Evolutionary conservation across 1,284 basidiomycete species (phyloP).

Genomic region (Cutaneotrichosporon dermatis): DNA sequence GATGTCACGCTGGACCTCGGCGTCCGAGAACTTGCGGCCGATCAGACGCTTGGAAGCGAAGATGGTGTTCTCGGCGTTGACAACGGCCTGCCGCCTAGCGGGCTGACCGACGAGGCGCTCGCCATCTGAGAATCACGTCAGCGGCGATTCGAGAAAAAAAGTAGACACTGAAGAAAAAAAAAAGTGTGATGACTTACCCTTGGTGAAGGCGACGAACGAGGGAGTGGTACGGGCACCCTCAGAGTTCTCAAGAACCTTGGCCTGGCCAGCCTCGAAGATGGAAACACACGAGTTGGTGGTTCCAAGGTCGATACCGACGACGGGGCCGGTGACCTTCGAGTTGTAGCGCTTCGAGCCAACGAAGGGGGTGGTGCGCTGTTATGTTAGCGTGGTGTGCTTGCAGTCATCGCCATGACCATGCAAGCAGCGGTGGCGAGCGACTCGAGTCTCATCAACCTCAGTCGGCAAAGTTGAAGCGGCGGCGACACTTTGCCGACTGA

Average conservation of each 20-base stretch:
- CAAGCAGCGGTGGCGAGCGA: too few species aligned
- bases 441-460: not conserved
- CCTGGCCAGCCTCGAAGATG: constrained; percentile 90
- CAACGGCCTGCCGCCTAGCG: constrained; percentile 94
- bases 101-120: constrained; percentile 92
- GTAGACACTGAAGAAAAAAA: not conserved
- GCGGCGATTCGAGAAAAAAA: not conserved
- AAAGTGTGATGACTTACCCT: constrained; percentile 52
- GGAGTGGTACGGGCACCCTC: constrained; percentile 98
- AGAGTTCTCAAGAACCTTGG: constrained; percentile 93
- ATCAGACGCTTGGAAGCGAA: constrained; percentile 96
- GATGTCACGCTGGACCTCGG: constrained; percentile 88
- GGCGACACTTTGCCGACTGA: not conserved
- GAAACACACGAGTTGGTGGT: constrained; percentile 81
- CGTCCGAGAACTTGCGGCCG: constrained; percentile 87
- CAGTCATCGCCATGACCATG: not conserved
- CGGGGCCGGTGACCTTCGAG: constrained; percentile 52
- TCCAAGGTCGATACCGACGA: constrained; percentile 54
- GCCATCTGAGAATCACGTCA: constrained; percentile 52
- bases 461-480: not conserved
- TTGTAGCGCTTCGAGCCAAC: constrained; percentile 47
- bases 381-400: not conserved
- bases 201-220: constrained; percentile 97
- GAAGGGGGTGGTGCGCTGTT: constrained; percentile 34
- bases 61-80: constrained; percentile 91